Base-by-base conservation (phyloP, 2,329 filamentous ascomycete genomes). In the Verticillium longisporum region DNA sequence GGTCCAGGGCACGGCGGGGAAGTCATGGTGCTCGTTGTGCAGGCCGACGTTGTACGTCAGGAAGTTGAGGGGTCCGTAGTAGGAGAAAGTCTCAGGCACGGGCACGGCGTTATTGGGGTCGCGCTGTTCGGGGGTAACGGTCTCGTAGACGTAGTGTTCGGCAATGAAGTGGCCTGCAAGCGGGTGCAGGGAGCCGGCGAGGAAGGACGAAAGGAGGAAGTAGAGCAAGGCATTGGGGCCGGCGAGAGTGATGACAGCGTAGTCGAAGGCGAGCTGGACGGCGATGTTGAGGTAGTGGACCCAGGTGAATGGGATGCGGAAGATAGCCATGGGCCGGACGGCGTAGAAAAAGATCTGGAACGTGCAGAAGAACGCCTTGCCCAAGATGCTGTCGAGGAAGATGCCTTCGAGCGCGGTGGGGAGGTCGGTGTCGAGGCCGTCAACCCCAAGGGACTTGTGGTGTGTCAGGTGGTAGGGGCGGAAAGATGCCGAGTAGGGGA, bases 271-370 rank as follows among this genome's bases (percentile, higher is more conserved):
- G 58, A 94, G 69, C 77, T 99, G 94, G 4, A 85, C 83, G 63
- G 79, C 73, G 59, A 99, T 82, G 77, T 99, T 99, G 77, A 92
- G 77, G 62, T 87, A 82, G 76, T 97, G 93, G 61, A 97, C 86
- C 71, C 83, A 83, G 59, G 94, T 97, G 74, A 98, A 85, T 41
- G 94, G 91, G 5, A 98, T 83, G 68, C 87, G 85, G 83, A 97
- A 97, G 68, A 99, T 85, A 77, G 93, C 88, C 89, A 98, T 97
- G 63, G 95, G 95, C 15, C 95, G 91, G 58, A 99, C 77, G 69
- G 95, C 95, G 80, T 99, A 99, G 84, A 99, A 99, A 73, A 99
- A 85, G 75, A 99, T 97, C 78, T 99, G 95, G 80, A 97, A 99
- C 67, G 95, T 99, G 79, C 90, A 94, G 84, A 99, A 99, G 81